Evolutionary conservation across 495 filamentous ascomycete genomes (phyloP).

Genomic region (Bacidia rubella): DNA sequence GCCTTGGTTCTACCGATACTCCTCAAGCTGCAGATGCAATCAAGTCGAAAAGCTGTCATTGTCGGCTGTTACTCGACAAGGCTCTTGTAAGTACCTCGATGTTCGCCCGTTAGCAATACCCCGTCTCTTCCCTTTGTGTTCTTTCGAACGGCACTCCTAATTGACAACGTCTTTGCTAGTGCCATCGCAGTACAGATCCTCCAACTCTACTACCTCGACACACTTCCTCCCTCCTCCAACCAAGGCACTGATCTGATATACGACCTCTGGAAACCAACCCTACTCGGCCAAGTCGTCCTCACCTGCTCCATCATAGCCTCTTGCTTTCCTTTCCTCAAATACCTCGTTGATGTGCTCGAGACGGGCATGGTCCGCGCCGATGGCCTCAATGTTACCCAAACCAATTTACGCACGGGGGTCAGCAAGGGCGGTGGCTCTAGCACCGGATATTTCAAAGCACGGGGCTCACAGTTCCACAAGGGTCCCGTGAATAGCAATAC

Average conservation of each 20-base stretch:
- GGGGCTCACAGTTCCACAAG: constrained; percentile 1
- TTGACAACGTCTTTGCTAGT: neutral
- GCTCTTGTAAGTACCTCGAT: constrained; percentile 24
- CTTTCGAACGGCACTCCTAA: neutral
- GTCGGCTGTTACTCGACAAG: constrained; percentile 28
- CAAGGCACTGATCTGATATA: constrained; percentile 5
- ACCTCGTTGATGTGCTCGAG: constrained; percentile 10
- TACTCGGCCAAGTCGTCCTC: constrained; percentile 9
- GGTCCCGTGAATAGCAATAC: neutral
- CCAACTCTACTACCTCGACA: constrained; percentile 7
- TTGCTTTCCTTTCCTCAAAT: constrained; percentile 14
- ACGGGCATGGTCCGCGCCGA: constrained; percentile 14
- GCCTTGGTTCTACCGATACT: constrained; percentile 29
- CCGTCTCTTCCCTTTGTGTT: neutral
- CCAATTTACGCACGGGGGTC: constrained; percentile 4
- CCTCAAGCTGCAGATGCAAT: constrained; percentile 26
- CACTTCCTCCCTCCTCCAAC: neutral
- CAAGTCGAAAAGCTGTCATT: constrained; percentile 28
- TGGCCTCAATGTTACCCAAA: constrained; percentile 13
- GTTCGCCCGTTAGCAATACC: neutral
- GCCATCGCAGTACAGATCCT: constrained; percentile 5
- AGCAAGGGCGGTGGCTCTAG: neutral
- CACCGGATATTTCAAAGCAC: constrained; percentile 2
- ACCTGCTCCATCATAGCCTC: constrained; percentile 9
- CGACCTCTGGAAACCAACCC: constrained; percentile 8